Evolutionary conservation across 2,329 filamentous ascomycete genomes (phyloP).

Genomic region (Pseudogymnoascus sp.): DNA sequence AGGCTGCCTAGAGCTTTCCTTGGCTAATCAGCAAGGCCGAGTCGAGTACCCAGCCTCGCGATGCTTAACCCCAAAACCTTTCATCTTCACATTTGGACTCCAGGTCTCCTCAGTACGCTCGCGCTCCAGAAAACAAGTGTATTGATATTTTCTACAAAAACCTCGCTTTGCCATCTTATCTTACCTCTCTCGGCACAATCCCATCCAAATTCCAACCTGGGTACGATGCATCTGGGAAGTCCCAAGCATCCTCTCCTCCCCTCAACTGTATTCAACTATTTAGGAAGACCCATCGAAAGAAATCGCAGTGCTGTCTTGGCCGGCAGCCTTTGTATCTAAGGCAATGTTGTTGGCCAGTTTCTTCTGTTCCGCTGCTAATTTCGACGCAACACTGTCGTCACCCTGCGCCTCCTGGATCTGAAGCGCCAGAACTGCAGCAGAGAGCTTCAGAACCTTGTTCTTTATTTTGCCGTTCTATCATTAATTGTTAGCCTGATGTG

Average conservation of each 20-base stretch:
- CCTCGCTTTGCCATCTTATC: not conserved
- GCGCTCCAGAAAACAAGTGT: not conserved
- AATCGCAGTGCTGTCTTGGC: slow-evolving; percentile 37
- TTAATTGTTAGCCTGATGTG: not conserved
- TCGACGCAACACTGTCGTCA: slow-evolving; percentile 34
- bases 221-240: not conserved
- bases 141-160: not conserved
- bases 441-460: slow-evolving; percentile 54
- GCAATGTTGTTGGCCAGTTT: slow-evolving; percentile 49
- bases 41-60: not conserved
- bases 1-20: not conserved
- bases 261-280: not conserved
- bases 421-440: slow-evolving; percentile 43
- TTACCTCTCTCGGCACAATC: not conserved
- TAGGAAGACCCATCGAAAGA: slow-evolving; percentile 28
- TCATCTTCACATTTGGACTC: not conserved
- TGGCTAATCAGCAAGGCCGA: not conserved
- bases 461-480: slow-evolving; percentile 46
- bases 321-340: slow-evolving; percentile 40
- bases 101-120: not conserved
- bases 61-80: not conserved
- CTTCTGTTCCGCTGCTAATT: slow-evolving; percentile 40
- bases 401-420: slow-evolving; percentile 46
- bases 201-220: not conserved
- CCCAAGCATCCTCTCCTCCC: not conserved